Conservation (phyloP, 345 rosid species). For the Euphorbia pulcherrima region DNA sequence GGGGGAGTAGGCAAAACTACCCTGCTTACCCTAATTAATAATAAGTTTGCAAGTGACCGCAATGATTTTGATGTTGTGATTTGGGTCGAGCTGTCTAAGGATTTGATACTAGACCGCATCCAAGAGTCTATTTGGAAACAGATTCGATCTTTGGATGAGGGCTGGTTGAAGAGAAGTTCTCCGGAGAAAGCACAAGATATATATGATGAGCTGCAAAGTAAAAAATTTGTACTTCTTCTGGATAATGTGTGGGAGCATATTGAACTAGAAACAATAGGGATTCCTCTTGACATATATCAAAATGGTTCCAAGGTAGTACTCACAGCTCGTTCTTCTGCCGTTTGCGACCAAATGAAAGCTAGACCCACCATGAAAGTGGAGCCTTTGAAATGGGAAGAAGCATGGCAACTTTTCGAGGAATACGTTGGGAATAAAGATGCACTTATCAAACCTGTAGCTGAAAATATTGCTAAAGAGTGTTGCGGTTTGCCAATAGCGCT, state of each 20-base stretch:
- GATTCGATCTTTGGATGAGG: conserved; percentile 27
- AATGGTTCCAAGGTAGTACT: background rate
- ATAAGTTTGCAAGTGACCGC: background rate
- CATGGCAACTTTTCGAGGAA: background rate
- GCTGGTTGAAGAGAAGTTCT: conserved; percentile 24
- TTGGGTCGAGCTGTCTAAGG: background rate
- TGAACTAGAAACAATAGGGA: background rate
- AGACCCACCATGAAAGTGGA: background rate
- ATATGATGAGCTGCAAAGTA: background rate
- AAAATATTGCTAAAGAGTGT: conserved; percentile 1
- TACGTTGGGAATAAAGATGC: background rate
- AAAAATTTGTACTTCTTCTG: conserved; percentile 13
- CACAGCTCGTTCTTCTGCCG: background rate
- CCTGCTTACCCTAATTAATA: background rate
- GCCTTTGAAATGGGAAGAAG: background rate
- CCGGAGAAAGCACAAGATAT: background rate
- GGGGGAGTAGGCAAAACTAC: conserved; percentile 3
- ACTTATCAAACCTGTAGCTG: background rate
- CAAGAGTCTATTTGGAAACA: conserved; percentile 35
- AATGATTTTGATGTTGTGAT: conserved; percentile 3
- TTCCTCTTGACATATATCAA: background rate
- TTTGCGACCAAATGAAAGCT: background rate
- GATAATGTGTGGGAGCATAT: conserved; percentile 2
- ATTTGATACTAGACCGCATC: conserved; percentile 26
- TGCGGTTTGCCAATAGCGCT: conserved; percentile 19